Percentiles rank a stretch among this genome's conserved stretches.
phyloP scores from a whole-genome alignment of 768 basidiomycete genomes.

The Hydnomerulius pinastri region DNA sequence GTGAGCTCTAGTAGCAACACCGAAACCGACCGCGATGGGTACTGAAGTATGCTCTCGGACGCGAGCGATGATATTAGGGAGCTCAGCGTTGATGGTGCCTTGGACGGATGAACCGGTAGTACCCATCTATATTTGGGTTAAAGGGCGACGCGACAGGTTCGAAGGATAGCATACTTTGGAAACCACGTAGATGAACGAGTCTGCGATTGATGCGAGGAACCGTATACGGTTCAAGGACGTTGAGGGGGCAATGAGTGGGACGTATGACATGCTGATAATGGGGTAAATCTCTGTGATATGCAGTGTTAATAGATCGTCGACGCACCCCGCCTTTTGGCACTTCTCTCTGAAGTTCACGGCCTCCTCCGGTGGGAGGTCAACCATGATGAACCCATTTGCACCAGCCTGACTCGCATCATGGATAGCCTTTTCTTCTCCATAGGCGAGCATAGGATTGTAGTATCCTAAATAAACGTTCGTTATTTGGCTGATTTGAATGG shows the following conservation, averaged over 20 bases:
- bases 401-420: conserved; percentile 87
- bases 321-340: conserved; percentile 79
- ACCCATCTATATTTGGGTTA: conserved; percentile 72
- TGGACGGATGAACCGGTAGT: conserved; percentile 90
- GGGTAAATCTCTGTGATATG: too few species aligned
- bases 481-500: too few species aligned
- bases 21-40: conserved; percentile 95
- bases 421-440: conserved; percentile 94
- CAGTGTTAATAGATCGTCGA: too few species aligned
- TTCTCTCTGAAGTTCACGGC: conserved; percentile 88
- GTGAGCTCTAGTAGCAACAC: conserved; percentile 87
- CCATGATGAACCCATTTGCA: conserved; percentile 96
- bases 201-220: conserved; percentile 91
- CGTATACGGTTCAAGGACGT: conserved; percentile 86
- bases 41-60: conserved; percentile 77
- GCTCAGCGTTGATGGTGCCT: conserved; percentile 67
- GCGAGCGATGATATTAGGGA: conserved; percentile 83
- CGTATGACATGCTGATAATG: conserved; percentile 77
- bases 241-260: conserved; percentile 94
- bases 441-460: conserved; percentile 94
- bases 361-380: conserved; percentile 97
- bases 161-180: conserved; percentile 65
- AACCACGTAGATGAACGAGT: conserved; percentile 98
- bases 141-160: background rate
- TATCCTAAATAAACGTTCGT: conserved; percentile 61